A percentile compares a stretch with the other conserved stretches of the same genome.
Evolutionary conservation across 192 early-diverging fungal genomes (phyloP).

Genomic region (Entomortierella parvispora): DNA sequence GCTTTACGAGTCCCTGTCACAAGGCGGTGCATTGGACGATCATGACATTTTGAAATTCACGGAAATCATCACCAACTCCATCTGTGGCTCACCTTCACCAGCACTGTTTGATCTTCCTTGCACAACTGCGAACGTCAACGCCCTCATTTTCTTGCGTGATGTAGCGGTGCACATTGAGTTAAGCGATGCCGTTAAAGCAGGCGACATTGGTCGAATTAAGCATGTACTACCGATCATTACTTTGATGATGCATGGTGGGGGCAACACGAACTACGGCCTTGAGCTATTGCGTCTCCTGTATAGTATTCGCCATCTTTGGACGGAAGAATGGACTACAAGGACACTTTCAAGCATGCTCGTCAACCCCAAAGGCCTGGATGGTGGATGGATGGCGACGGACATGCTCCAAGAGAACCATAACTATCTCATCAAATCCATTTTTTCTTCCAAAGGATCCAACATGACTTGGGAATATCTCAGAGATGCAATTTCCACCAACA

Average conservation of each 20-base stretch:
- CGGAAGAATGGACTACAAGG: constrained; percentile 10
- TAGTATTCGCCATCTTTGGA: constrained; percentile 17
- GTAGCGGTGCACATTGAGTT: constrained; percentile 16
- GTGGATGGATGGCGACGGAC: constrained; percentile 24
- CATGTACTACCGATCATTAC: constrained; percentile 13
- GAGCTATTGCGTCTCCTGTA: constrained; percentile 21
- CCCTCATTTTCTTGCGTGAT: constrained; percentile 20
- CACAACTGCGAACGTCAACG: constrained; percentile 11
- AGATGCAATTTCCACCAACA: constrained; percentile 22
- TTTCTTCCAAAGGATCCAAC: constrained; percentile 26
- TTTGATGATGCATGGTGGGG: constrained; percentile 31
- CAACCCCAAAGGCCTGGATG: constrained; percentile 21
- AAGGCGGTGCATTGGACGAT: constrained; percentile 6
- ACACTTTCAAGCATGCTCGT: constrained; percentile 10
- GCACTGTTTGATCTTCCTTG: constrained; percentile 8
- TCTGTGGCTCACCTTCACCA: constrained; percentile 9
- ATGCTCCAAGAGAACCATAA: constrained; percentile 34
- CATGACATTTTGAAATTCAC: constrained; percentile 7
- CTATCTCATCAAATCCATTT: constrained; percentile 29
- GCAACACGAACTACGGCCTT: constrained; percentile 23
- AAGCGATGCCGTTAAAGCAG: constrained; percentile 7
- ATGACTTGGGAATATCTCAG: constrained; percentile 31
- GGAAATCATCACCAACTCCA: constrained; percentile 14
- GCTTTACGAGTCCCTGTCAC: constrained; percentile 4
- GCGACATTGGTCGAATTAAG: constrained; percentile 21